Evolutionary conservation across 2,329 filamentous ascomycete genomes (phyloP), one percentile per base, ranked within the genome.

Genomic region (Hypoxylon sp.): DNA sequence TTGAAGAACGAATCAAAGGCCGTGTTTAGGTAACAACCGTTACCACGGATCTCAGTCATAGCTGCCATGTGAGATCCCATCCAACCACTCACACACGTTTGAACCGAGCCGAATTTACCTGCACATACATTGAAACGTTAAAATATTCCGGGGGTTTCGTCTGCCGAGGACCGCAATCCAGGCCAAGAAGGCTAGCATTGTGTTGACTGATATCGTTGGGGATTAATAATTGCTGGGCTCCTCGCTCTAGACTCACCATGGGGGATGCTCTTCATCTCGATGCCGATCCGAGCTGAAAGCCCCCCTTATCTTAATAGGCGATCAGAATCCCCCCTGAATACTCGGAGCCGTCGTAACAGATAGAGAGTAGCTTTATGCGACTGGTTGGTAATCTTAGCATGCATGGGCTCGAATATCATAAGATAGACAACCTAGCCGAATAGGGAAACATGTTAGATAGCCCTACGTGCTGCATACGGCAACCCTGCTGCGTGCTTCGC

Each of bases 11-110:
- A 70, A 71, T 65, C 61, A 65, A 56, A 50, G 33, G 53, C 44
- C 63, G 47, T 19, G 33, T 54, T 67, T 54, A 63, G 59, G 64
- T 67, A 64, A 70, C 67, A 65, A 46, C 57, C 55, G 66, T 70
- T 71, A 65, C 69, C 69, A 61, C 65, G 33, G 69, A 71, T 71
- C 69, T 71, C 63, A 55, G 37, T 60, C 48, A 70, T 51, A 39
- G 57, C 59, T 50, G 52, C 55, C 56, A 67, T 70, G 66, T 69
- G 42, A 69, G 69, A 70, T 71, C 68, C 55, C 57, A 63, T 65
- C 63, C 62, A 63, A 57, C 53, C 53, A 60, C 44, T 63, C 63
- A 53, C 65, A 50, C 63, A 53, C 42, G 33, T 52, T 44, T 61
- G 17, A 22, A 14, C 11, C 10, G 26, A 57, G 58, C 26, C 29